These are phyloP conservation scores for Colletotrichum sp. DNA, from an alignment of 2,329 filamentous ascomycete genomes.

Conservation along the genomic window DNA sequence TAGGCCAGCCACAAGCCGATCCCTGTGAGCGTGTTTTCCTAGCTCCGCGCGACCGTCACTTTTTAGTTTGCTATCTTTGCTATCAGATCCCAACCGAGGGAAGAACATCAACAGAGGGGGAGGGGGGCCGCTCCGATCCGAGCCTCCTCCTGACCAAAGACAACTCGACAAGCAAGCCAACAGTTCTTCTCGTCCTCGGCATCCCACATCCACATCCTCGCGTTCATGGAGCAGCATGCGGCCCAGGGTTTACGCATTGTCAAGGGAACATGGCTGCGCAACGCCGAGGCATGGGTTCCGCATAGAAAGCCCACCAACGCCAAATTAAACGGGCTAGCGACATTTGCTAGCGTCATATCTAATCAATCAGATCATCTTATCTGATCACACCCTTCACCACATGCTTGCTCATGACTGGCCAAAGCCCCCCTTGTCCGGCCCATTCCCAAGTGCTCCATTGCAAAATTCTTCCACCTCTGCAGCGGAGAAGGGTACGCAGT, in stretches of 20 bases:
- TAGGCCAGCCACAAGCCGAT: not conserved
- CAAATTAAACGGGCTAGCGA: slow-evolving; percentile 10
- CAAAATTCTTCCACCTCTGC: slow-evolving; percentile 11
- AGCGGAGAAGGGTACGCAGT: not conserved
- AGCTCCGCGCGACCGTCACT: not conserved
- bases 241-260: not conserved
- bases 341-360: slow-evolving; percentile 17
- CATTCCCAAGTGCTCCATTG: not conserved
- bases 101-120: not conserved
- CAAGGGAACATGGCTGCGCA: not conserved
- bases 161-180: not conserved
- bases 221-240: not conserved
- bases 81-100: not conserved
- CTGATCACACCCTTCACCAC: slow-evolving; percentile 16
- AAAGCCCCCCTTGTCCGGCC: not conserved
- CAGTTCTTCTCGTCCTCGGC: not conserved
- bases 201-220: not conserved
- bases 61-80: not conserved
- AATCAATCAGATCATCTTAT: slow-evolving; percentile 22
- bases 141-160: not conserved
- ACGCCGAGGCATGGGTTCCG: not conserved
- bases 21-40: not conserved
- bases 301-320: not conserved
- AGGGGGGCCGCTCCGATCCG: not conserved
- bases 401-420: not conserved